Evolutionary conservation across 208 protist species (phyloP).

Genomic region (Entamoeba moshkovskii): DNA sequence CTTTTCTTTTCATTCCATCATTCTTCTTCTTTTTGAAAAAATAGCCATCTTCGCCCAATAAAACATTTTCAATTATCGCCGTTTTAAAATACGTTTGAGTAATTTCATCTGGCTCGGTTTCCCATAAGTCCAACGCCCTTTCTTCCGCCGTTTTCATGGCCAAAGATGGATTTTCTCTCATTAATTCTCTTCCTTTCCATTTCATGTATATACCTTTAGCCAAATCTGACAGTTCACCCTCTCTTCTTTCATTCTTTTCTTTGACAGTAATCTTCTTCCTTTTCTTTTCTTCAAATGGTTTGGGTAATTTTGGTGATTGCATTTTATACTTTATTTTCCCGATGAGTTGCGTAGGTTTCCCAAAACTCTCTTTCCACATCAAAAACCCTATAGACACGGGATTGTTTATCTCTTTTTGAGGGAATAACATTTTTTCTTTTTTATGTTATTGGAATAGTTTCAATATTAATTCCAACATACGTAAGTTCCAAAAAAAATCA

Average conservation of each 20-base stretch:
- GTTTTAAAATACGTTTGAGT: background rate
- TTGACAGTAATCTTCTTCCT: background rate
- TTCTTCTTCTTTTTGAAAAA: background rate
- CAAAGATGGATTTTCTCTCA: background rate
- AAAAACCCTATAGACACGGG: no score
- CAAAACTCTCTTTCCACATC: no score
- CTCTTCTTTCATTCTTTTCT: background rate
- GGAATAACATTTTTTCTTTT: no score
- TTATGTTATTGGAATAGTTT: no score
- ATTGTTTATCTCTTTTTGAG: no score
- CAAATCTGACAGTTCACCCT: background rate
- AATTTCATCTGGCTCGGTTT: background rate
- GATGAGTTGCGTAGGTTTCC: no score
- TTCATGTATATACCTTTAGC: background rate
- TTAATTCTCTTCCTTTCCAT: background rate
- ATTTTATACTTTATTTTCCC: background rate
- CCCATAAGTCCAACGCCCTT: background rate
- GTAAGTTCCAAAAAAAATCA: no score
- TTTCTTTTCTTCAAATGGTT: background rate
- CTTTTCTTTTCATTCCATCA: background rate
- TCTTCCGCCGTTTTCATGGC: background rate
- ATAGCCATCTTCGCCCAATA: background rate
- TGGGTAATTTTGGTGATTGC: background rate
- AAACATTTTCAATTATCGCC: background rate
- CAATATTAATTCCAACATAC: no score